Evolutionary conservation across 2,329 filamentous ascomycete genomes (phyloP), one percentile per base, ranked within the genome.

Genomic region (Diatrype stigma): DNA sequence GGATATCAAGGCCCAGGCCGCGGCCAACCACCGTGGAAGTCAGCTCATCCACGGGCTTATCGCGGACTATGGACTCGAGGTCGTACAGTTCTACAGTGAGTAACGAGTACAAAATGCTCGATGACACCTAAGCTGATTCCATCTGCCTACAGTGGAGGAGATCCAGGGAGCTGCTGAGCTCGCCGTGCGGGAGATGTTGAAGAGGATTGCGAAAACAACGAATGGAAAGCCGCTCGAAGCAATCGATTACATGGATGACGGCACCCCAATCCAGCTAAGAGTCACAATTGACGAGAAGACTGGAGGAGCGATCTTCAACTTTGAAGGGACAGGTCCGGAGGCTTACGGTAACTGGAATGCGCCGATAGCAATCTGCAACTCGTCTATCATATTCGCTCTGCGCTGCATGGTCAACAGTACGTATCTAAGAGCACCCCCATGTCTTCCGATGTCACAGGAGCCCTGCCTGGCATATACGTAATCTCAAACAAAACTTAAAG

Each of bases 221-320:
- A 78, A 83, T 57, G 86, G 86, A 2, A 78, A 82, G 51, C 82
- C 88, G n/a, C 78, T 95, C 0, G 79, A 81, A 7, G 87, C 90
- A 0, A 75, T 85, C 1, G 90, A 96, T 63, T 90, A 85, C 72
- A 94, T 95, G 88, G 90, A 95, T 60, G 90, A 95, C 60, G 90
- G 90, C 23, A 88, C 81, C 10, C 87, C 89, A 0, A 93, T 95
- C 61, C 76, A 80, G 47, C 77, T 95, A 6, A 86, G 84, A 54
- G 79, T 95, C 11, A 85, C 82, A 1, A 94, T 95, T 56, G 82
- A 93, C 61, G 79, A 81, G 0, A 77, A 84, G 0, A 84, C 87
- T 40, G 90, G 89, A 16, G 86, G 89, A 54, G 90, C 90, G 0
- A 72, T 87, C 0, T 73, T 73, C 52, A 70, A 74, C 51, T 74